Evolutionary conservation across 116 monocot species (phyloP).

Genomic region (Zostera marina): DNA sequence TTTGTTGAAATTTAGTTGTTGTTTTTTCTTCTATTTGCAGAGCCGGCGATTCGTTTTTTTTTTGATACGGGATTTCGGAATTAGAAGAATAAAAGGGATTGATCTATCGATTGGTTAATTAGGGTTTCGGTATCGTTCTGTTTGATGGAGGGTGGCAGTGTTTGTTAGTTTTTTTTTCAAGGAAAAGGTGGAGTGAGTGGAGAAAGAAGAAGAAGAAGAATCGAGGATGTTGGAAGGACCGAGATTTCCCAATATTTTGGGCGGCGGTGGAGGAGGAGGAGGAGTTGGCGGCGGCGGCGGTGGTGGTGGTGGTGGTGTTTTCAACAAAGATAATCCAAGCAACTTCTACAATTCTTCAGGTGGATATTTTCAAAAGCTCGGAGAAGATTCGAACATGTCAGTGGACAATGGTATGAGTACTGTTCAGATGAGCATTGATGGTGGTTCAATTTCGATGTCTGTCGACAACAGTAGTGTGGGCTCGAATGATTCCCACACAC

Average conservation of each 20-base stretch:
- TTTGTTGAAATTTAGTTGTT: too few species aligned
- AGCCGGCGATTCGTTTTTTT: too few species aligned
- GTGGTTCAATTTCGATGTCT: constrained; percentile 53
- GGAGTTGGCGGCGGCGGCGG: not conserved
- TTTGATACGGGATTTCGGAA: too few species aligned
- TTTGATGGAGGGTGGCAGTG: too few species aligned
- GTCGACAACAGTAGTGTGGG: constrained; percentile 62
- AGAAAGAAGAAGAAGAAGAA: not conserved
- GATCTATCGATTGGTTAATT: too few species aligned
- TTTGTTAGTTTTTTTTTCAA: not conserved
- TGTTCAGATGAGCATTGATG: constrained; percentile 18
- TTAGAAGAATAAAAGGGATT: too few species aligned
- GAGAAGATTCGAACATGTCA: constrained; percentile 17
- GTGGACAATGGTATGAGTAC: constrained; percentile 6
- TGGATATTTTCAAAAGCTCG: constrained; percentile 10
- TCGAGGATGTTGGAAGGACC: not conserved
- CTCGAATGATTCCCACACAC: constrained; percentile 53
- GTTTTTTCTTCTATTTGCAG: too few species aligned
- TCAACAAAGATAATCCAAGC: not conserved
- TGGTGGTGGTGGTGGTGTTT: not conserved
- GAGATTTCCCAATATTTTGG: constrained; percentile 1
- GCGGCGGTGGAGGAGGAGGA: not conserved
- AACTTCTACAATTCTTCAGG: constrained; percentile 2
- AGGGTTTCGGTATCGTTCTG: too few species aligned
- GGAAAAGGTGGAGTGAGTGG: not conserved